Base-by-base conservation (phyloP, 176 grass and related monocot genomes). In the Stipa capillata region DNA sequence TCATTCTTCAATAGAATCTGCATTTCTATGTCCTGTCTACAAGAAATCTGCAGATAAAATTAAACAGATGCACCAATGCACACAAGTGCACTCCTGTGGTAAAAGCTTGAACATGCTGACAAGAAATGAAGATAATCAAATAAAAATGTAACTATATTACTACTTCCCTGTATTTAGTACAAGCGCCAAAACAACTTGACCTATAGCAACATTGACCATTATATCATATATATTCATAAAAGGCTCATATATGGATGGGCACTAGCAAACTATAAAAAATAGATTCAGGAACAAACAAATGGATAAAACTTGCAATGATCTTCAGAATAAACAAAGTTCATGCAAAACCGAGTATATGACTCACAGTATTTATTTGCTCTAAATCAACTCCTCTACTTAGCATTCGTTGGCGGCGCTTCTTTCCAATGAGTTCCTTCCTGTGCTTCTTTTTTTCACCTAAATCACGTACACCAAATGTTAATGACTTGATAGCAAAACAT, bases 361-460 rank as follows among this genome's bases (percentile, higher is more conserved):
- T 89, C 83, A 94, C 95, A 83, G 57, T 81, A 89, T 97, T 92
- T 70, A 97, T 94, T 92, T 94, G 87, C 58, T 79, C 83, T 14
- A 97, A 74, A 79, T 97, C 92, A 89, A 97, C 92, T 56, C 95
- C 95, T 79, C 95, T 84, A 80, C 89, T 92, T 66, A 94, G 76
- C 92, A 92, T 94, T 27, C 95, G 85, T 66, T 94, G 89, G 34
- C 60, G 78, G 37, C 89, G 91, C 83, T 97, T 97, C 76, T 94
- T 83, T 82, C 89, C 89, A 90, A 94, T 89, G 43, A 84, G 85
- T 62, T 97, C 95, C 83, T 97, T 94, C 42, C 44, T 86, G 21
- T 90, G 85, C 60, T 94, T 94, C 95, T 94, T 94, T 76, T 90
- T 98, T 77, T 86, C 91, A 88, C 91, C 92, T 98, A 72, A 57